Conservation (phyloP, 1,284 basidiomycete species). For the Ceratobasidium sp. region DNA sequence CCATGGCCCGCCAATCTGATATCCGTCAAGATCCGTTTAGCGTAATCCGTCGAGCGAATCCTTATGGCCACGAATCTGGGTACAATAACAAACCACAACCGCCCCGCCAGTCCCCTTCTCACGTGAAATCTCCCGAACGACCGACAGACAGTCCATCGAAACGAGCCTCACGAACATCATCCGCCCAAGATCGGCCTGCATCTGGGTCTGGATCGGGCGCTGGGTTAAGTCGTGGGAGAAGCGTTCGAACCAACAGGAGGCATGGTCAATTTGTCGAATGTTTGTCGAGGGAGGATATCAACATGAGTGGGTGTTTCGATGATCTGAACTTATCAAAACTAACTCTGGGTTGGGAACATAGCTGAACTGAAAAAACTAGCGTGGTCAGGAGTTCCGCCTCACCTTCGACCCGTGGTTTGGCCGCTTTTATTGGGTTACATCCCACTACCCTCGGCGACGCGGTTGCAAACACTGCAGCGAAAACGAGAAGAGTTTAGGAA, state of each 20-base stretch:
- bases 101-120: slow-evolving; percentile 41
- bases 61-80: slow-evolving; percentile 18
- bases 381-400: slow-evolving; percentile 93
- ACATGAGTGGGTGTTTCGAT: slow-evolving; percentile 64
- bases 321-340: too few species aligned
- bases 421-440: slow-evolving; percentile 93
- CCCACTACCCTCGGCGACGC: slow-evolving; percentile 82
- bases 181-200: not conserved
- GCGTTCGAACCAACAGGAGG: slow-evolving; percentile 73
- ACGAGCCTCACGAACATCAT: not conserved
- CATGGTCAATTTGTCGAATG: slow-evolving; percentile 74
- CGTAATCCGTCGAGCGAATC: not conserved
- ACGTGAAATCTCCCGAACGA: slow-evolving; percentile 33
- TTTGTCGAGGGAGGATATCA: slow-evolving; percentile 71
- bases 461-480: slow-evolving; percentile 77
- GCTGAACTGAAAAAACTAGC: slow-evolving; percentile 86
- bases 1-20: not conserved
- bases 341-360: too few species aligned
- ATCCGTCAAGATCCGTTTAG: not conserved
- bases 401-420: slow-evolving; percentile 93
- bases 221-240: slow-evolving; percentile 61
- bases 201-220: slow-evolving; percentile 12
- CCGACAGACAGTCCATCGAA: not conserved
- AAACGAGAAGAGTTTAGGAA: slow-evolving; percentile 93
- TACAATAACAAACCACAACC: slow-evolving; percentile 31